Conservation (phyloP, 805 yeast species). For the Wickerhamiella sorbophila region DNA sequence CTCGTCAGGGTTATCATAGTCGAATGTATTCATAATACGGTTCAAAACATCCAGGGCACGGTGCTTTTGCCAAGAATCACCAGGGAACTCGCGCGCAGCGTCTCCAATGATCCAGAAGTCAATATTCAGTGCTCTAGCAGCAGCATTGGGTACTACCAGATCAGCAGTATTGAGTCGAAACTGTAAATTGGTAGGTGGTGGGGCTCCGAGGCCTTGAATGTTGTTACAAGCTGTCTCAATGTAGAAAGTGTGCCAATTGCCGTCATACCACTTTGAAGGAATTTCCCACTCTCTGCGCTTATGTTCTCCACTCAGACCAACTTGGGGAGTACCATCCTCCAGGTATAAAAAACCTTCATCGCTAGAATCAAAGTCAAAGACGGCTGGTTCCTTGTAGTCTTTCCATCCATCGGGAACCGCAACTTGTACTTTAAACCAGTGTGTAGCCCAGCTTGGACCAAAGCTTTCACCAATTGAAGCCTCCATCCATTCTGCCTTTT, state of each 20-base stretch:
- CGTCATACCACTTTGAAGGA: constrained; percentile 41
- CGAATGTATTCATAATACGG: constrained; percentile 71
- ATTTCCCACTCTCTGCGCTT: constrained; percentile 53
- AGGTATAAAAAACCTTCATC: constrained; percentile 76
- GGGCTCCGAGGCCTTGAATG: constrained; percentile 71
- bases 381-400: constrained; percentile 35
- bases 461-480: constrained; percentile 50
- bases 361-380: constrained; percentile 72
- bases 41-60: constrained; percentile 71
- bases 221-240: constrained; percentile 89
- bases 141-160: constrained; percentile 62
- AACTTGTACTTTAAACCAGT: constrained; percentile 69
- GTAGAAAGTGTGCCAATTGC: constrained; percentile 50
- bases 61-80: constrained; percentile 66
- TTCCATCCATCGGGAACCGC: constrained; percentile 50
- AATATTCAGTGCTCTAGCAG: constrained; percentile 59
- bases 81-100: constrained; percentile 75
- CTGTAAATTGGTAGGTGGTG: constrained; percentile 58
- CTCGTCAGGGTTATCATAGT: constrained; percentile 41
- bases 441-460: constrained; percentile 96
- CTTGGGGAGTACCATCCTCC: constrained; percentile 51
- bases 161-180: constrained; percentile 61
- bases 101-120: constrained; percentile 87
- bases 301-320: constrained; percentile 77
- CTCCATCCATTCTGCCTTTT: constrained; percentile 33